phyloP scores from a whole-genome alignment of 1,284 basidiomycete species.

The Trametes hirsuta region DNA sequence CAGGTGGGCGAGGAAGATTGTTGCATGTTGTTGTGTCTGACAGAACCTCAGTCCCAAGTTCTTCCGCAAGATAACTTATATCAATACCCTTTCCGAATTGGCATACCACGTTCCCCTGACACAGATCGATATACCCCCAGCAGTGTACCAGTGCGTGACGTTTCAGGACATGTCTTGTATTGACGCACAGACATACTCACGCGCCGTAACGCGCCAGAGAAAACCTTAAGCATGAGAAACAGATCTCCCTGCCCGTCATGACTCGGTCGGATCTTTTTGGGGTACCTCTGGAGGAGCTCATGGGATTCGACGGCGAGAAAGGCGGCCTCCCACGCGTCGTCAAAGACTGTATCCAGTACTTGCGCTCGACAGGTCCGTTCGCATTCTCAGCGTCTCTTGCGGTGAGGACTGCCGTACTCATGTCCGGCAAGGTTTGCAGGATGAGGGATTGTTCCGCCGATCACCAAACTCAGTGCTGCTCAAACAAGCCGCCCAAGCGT shows the following conservation, averaged over 20 bases:
- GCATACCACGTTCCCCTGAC: slow-evolving; percentile 77
- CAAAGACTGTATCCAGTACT: slow-evolving; percentile 73
- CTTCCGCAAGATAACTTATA: slow-evolving; percentile 77
- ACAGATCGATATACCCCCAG: slow-evolving; percentile 83
- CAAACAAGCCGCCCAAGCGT: slow-evolving; percentile 76
- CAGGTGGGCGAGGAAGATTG: slow-evolving; percentile 47
- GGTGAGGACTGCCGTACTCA: slow-evolving; percentile 1
- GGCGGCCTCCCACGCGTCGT: slow-evolving; percentile 79
- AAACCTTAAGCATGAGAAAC: slow-evolving; percentile 71
- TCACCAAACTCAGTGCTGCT: slow-evolving; percentile 74
- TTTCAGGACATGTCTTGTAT: background rate
- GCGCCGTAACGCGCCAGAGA: slow-evolving; percentile 48
- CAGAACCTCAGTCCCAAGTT: slow-evolving; percentile 71
- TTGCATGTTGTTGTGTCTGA: background rate
- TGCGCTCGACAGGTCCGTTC: slow-evolving; percentile 59
- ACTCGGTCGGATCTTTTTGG: slow-evolving; percentile 71
- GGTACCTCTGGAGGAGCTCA: slow-evolving; percentile 76
- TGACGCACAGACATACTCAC: slow-evolving; percentile 9
- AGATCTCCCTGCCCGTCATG: slow-evolving; percentile 64
- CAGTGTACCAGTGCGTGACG: slow-evolving; percentile 69
- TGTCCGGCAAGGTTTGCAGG: slow-evolving; percentile 56
- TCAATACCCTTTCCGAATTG: slow-evolving; percentile 74
- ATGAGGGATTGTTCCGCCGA: slow-evolving; percentile 81
- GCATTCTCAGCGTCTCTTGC: slow-evolving; percentile 2
- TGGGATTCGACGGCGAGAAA: slow-evolving; percentile 83